These are phyloP conservation scores for Russula lepida DNA, from an alignment of 768 basidiomycete genomes.

Conservation along the genomic window DNA sequence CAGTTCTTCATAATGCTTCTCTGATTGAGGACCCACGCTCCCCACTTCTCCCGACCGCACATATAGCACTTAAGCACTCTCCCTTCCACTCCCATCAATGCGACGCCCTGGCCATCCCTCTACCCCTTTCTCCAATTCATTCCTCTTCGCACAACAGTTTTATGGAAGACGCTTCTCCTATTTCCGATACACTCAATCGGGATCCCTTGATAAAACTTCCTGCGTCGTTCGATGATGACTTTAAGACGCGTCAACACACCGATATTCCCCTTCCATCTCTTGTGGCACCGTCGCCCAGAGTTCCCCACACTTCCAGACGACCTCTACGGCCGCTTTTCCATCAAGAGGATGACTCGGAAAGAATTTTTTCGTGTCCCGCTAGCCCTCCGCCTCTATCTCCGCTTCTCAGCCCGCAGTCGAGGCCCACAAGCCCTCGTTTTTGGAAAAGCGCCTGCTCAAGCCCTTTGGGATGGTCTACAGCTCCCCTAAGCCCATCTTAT, in stretches of 20 bases:
- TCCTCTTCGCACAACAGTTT: not conserved
- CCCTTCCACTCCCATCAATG: not conserved
- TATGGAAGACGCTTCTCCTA: not conserved
- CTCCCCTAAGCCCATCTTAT: not conserved
- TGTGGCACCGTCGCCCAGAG: not conserved
- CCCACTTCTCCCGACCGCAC: not conserved
- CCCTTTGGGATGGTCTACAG: not conserved
- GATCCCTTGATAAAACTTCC: not conserved
- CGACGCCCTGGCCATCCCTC: not conserved
- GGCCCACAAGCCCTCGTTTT: not conserved
- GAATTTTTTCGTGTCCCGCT: not conserved
- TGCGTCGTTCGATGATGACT: not conserved
- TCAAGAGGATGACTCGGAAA: not conserved
- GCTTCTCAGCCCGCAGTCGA: not conserved
- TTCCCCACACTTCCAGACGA: not conserved
- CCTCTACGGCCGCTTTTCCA: not conserved
- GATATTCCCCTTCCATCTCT: not conserved
- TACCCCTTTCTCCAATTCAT: not conserved
- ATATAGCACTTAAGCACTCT: not conserved
- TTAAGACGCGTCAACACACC: not conserved
- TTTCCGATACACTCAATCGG: not conserved
- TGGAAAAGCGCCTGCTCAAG: conserved; percentile 1
- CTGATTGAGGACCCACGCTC: not conserved
- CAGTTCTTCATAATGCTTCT: not conserved
- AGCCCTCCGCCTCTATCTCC: conserved; percentile 4